Base-by-base conservation (phyloP, 1,284 basidiomycete genomes). In the Tausonia pullulans region DNA sequence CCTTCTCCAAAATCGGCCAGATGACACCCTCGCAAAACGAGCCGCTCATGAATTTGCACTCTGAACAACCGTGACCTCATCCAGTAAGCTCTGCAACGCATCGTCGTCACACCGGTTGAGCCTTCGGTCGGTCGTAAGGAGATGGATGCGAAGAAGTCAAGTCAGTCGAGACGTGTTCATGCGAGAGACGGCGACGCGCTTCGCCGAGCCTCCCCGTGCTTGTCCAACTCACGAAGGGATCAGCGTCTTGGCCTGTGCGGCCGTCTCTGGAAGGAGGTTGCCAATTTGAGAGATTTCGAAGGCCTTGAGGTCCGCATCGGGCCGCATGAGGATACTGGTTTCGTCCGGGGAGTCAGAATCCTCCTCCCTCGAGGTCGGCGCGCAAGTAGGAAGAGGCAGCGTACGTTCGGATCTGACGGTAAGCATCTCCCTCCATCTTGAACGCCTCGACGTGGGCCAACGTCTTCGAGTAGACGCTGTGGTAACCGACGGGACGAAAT, bases 201-300 rank as follows among this genome's bases (percentile, higher is more conserved):
- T 11, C 13, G n/a, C 7, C 6, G 54, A 7, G 54, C 27, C 27
- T 27, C 27, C 1, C 27, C 27, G 27, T 27, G 27, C 27, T 2
- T 27, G 27, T 27, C 27, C 27, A 27, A 69, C 77, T 56, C 64
- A 86, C 88, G 90, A 94, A 4, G 92, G 91, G 61, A 96, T 81
- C 62, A 93, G 81, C 70, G 89, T 91, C 78, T 92, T 94, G 14
- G 92, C 87, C 74, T 95, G 92, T 69, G 95, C 92, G 3, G 88
- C 83, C 68, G 87, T 85, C 52, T 85, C 88, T 13, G 92, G 90
- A 72, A 88, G 90, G 63, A 96, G 75, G 71, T 94, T 94, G 39
- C 90, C 90, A 56, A 96, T 87, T 72, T 95, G 91, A 2, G 90
- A 91, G 27, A 88, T 88, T 78, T 96, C 92, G 71, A 94, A 95